Conservation (phyloP, 345 rosid genomes). For the Hevea brasiliensis region DNA sequence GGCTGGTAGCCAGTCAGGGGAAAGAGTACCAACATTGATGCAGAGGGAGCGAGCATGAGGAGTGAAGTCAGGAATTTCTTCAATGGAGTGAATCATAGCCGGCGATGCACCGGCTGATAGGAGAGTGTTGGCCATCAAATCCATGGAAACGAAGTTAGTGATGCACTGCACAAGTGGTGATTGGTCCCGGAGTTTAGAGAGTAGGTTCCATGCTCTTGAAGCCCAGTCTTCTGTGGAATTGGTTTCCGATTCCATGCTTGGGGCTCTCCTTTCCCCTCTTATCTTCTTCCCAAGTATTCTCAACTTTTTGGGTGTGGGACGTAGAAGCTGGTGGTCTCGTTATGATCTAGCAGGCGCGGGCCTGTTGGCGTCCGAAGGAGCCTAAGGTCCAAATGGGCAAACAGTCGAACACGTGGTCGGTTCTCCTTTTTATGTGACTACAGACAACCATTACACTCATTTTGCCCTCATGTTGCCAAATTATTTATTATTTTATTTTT, state of each 20-base stretch:
- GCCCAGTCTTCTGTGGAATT: constrained; percentile 32
- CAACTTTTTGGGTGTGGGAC: not conserved
- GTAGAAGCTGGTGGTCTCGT: too few species aligned
- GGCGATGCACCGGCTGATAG: constrained; percentile 91
- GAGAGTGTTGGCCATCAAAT: constrained; percentile 80
- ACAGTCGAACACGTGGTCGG: too few species aligned
- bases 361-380: too few species aligned
- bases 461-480: too few species aligned
- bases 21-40: constrained; percentile 77
- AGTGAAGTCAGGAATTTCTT: constrained; percentile 77
- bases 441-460: too few species aligned
- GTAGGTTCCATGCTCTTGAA: constrained; percentile 41
- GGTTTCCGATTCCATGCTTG: constrained; percentile 1
- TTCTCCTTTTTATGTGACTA: too few species aligned
- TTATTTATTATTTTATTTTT: too few species aligned
- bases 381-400: too few species aligned
- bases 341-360: too few species aligned
- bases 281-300: not conserved
- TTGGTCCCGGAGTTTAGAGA: constrained; percentile 44
- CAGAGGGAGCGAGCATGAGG: constrained; percentile 62
- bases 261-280: not conserved
- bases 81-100: constrained; percentile 75
- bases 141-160: constrained; percentile 93
- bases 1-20: constrained; percentile 68
- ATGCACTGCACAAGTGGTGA: constrained; percentile 90